Evolutionary conservation across 2,329 filamentous ascomycete species (phyloP), one percentile per base, ranked within the genome.

Genomic region (Exophiala spinifera): DNA sequence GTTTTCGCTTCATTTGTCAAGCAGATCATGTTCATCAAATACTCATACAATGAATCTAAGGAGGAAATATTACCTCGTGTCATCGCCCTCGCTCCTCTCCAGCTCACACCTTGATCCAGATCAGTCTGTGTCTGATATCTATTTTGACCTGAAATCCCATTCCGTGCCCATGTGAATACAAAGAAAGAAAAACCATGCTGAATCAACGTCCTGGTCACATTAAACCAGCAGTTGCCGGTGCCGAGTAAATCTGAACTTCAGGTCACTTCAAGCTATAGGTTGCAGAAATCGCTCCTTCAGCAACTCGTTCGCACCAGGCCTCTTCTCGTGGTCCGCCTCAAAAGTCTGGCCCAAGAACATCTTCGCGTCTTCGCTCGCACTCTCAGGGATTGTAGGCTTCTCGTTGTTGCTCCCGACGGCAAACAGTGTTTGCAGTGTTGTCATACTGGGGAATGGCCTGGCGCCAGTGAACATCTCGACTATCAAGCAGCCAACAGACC

Each of bases 391-490:
- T 14, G 89, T 91, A 0, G 94, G 94, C 42, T 89, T 85, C 20
- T 91, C 90, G 70, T 89, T 88, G 62, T 87, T 86, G 61, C 88
- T 91, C 36, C 91, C 91, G 69, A 99, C 97, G 76, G 96, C 96
- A 79, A 99, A 99, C 67, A 99, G 96, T 56, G 94, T 94, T 70
- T 99, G 94, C 60, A 99, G 79, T 72, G 99, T 95, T 56, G 89
- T 95, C 77, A 91, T 96, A 74, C 96, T 92, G 0, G 94, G 94
- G 79, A 96, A 96, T 1, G 94, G 94, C 69, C 97, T 94, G 42
- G 85, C 88, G 52, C 94, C 94, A 11, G 94, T 97, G 80, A 97
- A 96, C 94, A 99, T 99, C 76, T 99, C 94, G 20, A 99, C 92
- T 13, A 99, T 90, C 48, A 99, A 78, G 70, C 94, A 99, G 31